Evolutionary conservation across 371 early-diverging fungal species (phyloP).

Genomic region (Rhizopus delemar): DNA sequence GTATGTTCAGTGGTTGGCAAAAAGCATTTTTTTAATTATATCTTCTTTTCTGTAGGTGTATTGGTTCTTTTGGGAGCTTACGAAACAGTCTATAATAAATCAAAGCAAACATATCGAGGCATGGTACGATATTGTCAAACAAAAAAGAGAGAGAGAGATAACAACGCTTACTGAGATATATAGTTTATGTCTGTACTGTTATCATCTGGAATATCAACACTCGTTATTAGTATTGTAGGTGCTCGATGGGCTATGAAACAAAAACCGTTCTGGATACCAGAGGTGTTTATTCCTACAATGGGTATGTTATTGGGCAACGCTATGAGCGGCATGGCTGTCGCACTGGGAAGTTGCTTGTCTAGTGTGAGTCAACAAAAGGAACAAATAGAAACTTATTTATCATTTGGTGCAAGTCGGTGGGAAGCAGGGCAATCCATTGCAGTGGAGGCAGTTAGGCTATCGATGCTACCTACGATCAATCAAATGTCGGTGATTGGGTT

Average conservation of each 20-base stretch:
- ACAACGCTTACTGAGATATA: background rate
- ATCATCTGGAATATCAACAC: slow-evolving; percentile 45
- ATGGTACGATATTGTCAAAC: slow-evolving; percentile 34
- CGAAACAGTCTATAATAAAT: slow-evolving; percentile 56
- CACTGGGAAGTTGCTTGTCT: slow-evolving; percentile 57
- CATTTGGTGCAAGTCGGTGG: slow-evolving; percentile 82
- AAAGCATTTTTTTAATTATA: background rate
- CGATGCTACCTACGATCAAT: slow-evolving; percentile 81
- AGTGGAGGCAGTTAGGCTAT: slow-evolving; percentile 67
- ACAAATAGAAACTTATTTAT: slow-evolving; percentile 69
- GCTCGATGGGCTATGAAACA: slow-evolving; percentile 71
- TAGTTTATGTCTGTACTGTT: slow-evolving; percentile 50
- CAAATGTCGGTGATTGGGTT: slow-evolving; percentile 83
- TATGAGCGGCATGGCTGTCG: slow-evolving; percentile 80
- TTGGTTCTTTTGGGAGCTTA: slow-evolving; percentile 47
- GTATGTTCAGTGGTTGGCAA: background rate
- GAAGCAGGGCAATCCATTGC: slow-evolving; percentile 76
- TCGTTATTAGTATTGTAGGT: slow-evolving; percentile 57
- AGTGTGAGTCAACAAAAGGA: slow-evolving; percentile 58
- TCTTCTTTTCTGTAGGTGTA: slow-evolving; percentile 25
- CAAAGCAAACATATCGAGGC: slow-evolving; percentile 49
- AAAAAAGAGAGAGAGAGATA: background rate
- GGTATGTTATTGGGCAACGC: slow-evolving; percentile 85
- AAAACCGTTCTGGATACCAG: slow-evolving; percentile 69
- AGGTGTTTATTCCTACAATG: slow-evolving; percentile 78